Conservation (phyloP, 176 grass and related monocot genomes). For the Eragrostis nindensis region DNA sequence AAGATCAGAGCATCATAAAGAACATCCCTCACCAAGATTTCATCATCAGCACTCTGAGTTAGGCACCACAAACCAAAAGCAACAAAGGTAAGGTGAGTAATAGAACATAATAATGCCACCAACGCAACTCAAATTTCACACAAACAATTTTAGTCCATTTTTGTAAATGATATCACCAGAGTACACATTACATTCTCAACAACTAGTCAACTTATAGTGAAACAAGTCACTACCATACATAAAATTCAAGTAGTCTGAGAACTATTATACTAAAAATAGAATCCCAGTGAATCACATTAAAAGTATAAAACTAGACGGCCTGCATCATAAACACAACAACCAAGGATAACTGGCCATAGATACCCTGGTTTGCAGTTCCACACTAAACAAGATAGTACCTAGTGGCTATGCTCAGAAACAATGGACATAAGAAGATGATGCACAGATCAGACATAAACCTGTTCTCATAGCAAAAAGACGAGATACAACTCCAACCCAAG, state of each 20-base stretch:
- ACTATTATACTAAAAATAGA: not conserved
- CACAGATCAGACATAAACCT: slow-evolving; percentile 48
- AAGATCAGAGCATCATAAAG: slow-evolving; percentile 93
- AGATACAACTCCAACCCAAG: slow-evolving; percentile 40
- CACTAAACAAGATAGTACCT: slow-evolving; percentile 10
- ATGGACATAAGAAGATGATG: slow-evolving; percentile 38
- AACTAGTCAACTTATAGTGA: not conserved
- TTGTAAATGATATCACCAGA: slow-evolving; percentile 19
- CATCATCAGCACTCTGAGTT: slow-evolving; percentile 71
- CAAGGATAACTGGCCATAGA: slow-evolving; percentile 17
- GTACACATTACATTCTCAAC: slow-evolving; percentile 11
- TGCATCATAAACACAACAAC: slow-evolving; percentile 8
- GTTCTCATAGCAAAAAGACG: slow-evolving; percentile 49
- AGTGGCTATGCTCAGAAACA: slow-evolving; percentile 37
- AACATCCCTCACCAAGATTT: slow-evolving; percentile 76
- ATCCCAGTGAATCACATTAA: not conserved
- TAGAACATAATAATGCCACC: too few relatives aligned
- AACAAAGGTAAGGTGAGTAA: slow-evolving; percentile 34
- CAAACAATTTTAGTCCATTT: not conserved
- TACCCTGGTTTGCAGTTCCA: not conserved
- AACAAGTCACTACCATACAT: slow-evolving; percentile 4
- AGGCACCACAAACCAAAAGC: slow-evolving; percentile 33
- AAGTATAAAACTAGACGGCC: not conserved
- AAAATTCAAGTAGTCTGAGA: not conserved
- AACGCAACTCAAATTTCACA: too few relatives aligned